Percentiles rank a stretch among this genome's conserved stretches.
These are phyloP conservation scores for Termitomyces sp. DNA, from an alignment of 768 basidiomycete species.

Conservation along the genomic window DNA sequence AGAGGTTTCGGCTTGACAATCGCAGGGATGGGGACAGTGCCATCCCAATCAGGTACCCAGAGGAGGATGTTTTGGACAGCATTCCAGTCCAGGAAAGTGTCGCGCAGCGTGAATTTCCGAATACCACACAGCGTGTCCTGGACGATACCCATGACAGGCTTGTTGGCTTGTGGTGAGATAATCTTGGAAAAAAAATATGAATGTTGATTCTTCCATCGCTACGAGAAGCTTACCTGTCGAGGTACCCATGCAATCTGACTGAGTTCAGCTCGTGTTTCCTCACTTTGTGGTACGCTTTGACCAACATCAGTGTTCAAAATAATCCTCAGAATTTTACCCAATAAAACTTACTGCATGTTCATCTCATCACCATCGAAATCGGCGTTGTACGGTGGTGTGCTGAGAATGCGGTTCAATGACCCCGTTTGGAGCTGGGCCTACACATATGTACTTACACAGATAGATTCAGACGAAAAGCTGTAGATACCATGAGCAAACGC, in stretches of 20 bases:
- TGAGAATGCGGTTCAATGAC: conserved; percentile 30
- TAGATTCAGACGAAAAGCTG: conserved; percentile 95
- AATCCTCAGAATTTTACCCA: neutral
- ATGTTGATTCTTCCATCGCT: neutral
- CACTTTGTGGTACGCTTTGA: conserved; percentile 89
- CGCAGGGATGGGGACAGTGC: conserved; percentile 84
- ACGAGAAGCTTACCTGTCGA: conserved; percentile 60
- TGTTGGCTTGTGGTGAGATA: conserved; percentile 98
- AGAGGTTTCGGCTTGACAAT: conserved; percentile 96
- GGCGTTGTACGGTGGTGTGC: conserved; percentile 97
- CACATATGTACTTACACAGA: conserved; percentile 73
- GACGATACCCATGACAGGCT: conserved; percentile 99
- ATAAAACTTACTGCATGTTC: conserved; percentile 94
- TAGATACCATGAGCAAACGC: conserved; percentile 6
- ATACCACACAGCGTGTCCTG: conserved; percentile 98
- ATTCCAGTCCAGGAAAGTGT: conserved; percentile 93
- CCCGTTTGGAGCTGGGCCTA: conserved; percentile 14
- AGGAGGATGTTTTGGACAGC: conserved; percentile 96
- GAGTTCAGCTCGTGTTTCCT: conserved; percentile 97
- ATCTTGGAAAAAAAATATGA: conserved; percentile 51
- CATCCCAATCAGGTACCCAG: conserved; percentile 99
- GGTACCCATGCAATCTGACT: conserved; percentile 99
- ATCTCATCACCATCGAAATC: conserved; percentile 99
- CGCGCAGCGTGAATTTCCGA: conserved; percentile 94
- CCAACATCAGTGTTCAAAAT: conserved; percentile 4